These are phyloP conservation scores for Stylonectria norvegica DNA, from an alignment of 2,329 filamentous ascomycete genomes.

Conservation along the genomic window DNA sequence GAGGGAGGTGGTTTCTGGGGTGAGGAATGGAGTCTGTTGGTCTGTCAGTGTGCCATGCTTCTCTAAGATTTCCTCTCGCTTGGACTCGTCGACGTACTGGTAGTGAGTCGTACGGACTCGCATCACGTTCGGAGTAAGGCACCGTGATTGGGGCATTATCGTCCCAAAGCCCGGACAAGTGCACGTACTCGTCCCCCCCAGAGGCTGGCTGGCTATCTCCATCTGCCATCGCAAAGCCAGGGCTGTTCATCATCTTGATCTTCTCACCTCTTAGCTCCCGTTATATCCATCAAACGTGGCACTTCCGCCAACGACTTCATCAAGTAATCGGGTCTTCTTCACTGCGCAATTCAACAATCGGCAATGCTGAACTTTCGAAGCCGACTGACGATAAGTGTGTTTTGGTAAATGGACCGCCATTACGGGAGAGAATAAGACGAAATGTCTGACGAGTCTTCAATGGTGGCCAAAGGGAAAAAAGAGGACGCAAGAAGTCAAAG, in stretches of 20 bases:
- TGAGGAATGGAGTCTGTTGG: constrained; percentile 19
- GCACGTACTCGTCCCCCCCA: too few relatives aligned
- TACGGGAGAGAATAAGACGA: constrained; percentile 14
- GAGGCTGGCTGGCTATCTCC: too few relatives aligned
- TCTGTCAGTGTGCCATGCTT: constrained; percentile 1
- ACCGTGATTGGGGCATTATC: too few relatives aligned
- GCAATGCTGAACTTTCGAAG: constrained; percentile 26
- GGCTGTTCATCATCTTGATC: too few relatives aligned
- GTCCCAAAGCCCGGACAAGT: too few relatives aligned
- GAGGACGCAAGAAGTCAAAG: not conserved
- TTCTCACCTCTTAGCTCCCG: too few relatives aligned
- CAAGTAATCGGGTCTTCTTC: not conserved
- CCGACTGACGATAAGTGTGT: constrained; percentile 24
- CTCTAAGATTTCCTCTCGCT: not conserved
- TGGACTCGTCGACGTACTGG: too few relatives aligned
- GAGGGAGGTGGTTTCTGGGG: constrained; percentile 22
- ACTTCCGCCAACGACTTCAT: too few relatives aligned
- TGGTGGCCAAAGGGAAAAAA: not conserved
- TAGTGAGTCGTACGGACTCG: constrained; percentile 20
- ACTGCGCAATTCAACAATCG: constrained; percentile 27
- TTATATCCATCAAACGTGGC: too few relatives aligned
- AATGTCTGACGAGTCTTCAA: too few relatives aligned
- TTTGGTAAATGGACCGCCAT: constrained; percentile 27
- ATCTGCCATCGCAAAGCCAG: too few relatives aligned
- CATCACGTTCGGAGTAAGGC: constrained; percentile 19